Evolutionary conservation across 2,329 filamentous ascomycete genomes (phyloP).

Genomic region (Aspergillus terreus): DNA sequence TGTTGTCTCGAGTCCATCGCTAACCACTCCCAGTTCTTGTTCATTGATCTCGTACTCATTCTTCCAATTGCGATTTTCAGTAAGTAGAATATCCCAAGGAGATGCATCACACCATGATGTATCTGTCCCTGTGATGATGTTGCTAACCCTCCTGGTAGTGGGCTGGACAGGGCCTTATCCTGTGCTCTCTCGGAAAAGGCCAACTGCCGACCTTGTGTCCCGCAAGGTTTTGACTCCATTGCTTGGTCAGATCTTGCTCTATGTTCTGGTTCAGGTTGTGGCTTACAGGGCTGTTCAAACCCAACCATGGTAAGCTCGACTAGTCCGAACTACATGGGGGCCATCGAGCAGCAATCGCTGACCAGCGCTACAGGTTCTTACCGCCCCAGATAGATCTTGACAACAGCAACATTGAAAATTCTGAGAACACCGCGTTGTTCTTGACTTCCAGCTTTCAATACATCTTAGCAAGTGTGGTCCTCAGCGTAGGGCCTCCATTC

Average conservation of each 20-base stretch:
- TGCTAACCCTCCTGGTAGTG: conserved; percentile 51
- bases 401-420: conserved; percentile 83
- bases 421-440: conserved; percentile 89
- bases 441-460: conserved; percentile 92
- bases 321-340: not conserved
- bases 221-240: conserved; percentile 87
- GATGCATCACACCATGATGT: too few species aligned
- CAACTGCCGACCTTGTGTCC: conserved; percentile 87
- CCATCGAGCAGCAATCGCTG: conserved; percentile 5
- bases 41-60: conserved; percentile 89
- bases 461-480: conserved; percentile 80
- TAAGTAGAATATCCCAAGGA: conserved; percentile 35
- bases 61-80: conserved; percentile 95
- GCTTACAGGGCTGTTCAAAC: conserved; percentile 70
- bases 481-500: conserved; percentile 90
- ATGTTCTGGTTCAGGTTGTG: conserved; percentile 70
- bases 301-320: conserved; percentile 66
- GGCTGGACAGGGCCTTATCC: conserved; percentile 88
- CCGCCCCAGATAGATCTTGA: conserved; percentile 74
- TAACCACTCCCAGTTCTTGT: conserved; percentile 63
- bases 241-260: conserved; percentile 81
- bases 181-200: conserved; percentile 74
- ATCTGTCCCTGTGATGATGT: not conserved
- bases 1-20: not conserved
- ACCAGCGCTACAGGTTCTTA: conserved; percentile 58